These are phyloP conservation scores for Candida manassasensis DNA, from an alignment of 805 yeast genomes.

Conservation along the genomic window DNA sequence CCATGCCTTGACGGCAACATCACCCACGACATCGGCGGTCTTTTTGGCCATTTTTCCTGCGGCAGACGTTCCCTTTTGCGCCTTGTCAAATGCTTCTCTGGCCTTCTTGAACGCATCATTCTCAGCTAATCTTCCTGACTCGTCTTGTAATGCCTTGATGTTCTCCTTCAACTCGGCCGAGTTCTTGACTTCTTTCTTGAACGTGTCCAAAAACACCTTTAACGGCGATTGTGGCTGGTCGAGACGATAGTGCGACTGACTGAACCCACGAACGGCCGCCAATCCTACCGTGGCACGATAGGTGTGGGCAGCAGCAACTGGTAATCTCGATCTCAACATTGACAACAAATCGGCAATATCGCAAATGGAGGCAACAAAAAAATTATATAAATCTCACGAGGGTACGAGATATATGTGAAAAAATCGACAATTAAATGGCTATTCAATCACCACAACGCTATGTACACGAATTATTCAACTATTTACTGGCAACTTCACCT, in stretches of 20 bases:
- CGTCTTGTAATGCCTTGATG: constrained; percentile 92
- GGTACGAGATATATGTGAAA: not conserved
- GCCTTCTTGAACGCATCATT: constrained; percentile 92
- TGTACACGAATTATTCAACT: constrained; percentile 1
- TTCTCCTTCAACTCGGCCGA: constrained; percentile 85
- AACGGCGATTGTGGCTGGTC: constrained; percentile 63
- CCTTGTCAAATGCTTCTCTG: constrained; percentile 83
- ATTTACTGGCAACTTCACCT: not conserved
- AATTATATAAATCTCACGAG: too few species aligned
- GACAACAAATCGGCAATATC: too few species aligned
- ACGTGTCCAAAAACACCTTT: constrained; percentile 90
- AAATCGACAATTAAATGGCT: not conserved
- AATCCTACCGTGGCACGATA: not conserved
- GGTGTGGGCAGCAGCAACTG: not conserved
- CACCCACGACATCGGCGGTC: constrained; percentile 93
- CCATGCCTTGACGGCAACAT: constrained; percentile 89
- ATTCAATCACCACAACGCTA: not conserved
- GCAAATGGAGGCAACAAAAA: too few species aligned
- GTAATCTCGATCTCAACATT: constrained; percentile 1
- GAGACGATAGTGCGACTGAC: constrained; percentile 14
- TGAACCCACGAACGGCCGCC: constrained; percentile 13
- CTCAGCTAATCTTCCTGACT: constrained; percentile 90
- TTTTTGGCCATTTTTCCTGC: constrained; percentile 71
- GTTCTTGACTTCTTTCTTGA: constrained; percentile 86
- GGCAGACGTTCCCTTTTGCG: constrained; percentile 67